phyloP scores from a whole-genome alignment of 805 yeast species.

The Candida yuanshanica region DNA sequence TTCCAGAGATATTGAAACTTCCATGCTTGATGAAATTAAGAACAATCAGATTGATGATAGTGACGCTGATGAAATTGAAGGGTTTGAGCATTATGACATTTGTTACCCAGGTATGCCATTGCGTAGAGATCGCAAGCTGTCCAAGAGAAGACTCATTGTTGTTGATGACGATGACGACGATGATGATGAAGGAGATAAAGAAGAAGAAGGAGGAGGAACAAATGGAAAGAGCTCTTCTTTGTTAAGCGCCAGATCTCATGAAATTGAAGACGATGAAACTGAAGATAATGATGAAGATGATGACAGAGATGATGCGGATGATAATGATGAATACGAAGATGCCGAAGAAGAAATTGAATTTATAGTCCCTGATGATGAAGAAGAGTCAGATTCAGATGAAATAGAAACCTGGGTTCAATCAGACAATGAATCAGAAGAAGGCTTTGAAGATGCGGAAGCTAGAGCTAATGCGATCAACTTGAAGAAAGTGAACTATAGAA shows the following conservation, averaged over 20 bases:
- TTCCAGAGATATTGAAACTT: constrained; percentile 52
- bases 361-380: constrained; percentile 19
- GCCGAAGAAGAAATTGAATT: constrained; percentile 14
- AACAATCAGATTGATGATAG: constrained; percentile 13
- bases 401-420: constrained; percentile 13
- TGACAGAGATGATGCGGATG: constrained; percentile 3
- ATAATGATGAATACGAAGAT: constrained; percentile 6
- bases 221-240: background rate
- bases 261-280: background rate
- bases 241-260: too few species aligned
- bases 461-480: constrained; percentile 17
- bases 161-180: constrained; percentile 24
- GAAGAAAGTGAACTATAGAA: constrained; percentile 12
- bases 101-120: constrained; percentile 35
- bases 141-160: constrained; percentile 20
- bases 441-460: constrained; percentile 16
- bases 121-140: constrained; percentile 12
- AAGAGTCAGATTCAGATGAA: constrained; percentile 12
- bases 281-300: constrained; percentile 7
- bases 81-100: constrained; percentile 17
- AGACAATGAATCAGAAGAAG: constrained; percentile 12
- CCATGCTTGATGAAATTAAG: constrained; percentile 44
- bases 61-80: constrained; percentile 21
- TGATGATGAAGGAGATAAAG: constrained; percentile 8
- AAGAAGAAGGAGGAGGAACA: constrained; percentile 8